Evolutionary conservation across 208 protist species (phyloP).

Genomic region (Trichomonas vaginalis): DNA sequence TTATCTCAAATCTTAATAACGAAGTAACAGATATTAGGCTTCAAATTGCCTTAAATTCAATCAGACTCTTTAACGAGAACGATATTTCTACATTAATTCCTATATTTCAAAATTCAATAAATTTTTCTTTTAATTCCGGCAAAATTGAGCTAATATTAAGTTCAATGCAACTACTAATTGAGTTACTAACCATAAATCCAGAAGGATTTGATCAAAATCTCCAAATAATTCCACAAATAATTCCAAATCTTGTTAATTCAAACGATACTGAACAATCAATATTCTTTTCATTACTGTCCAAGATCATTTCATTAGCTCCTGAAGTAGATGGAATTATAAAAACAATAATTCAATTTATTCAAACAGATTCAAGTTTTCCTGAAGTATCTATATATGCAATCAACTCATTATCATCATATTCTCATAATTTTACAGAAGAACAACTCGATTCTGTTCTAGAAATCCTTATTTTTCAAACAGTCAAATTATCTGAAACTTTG

Average conservation of each 20-base stretch:
- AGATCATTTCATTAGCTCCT: not conserved
- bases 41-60: not conserved
- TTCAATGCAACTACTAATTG: not conserved
- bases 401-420: not conserved
- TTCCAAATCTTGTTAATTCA: not conserved
- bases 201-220: not conserved
- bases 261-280: not conserved
- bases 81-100: not conserved
- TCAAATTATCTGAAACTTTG: not conserved
- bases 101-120: not conserved
- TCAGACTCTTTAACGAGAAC: not conserved
- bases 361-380: not conserved
- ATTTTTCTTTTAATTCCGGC: not conserved
- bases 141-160: not conserved
- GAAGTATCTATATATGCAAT: not conserved
- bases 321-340: not conserved
- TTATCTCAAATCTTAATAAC: not conserved
- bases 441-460: not conserved
- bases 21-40: not conserved
- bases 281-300: not conserved
- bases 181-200: not conserved
- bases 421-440: not conserved
- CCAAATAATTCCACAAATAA: not conserved
- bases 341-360: not conserved
- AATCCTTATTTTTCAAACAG: not conserved